These are phyloP conservation scores for Chamaecrista fasciculata DNA, from an alignment of 306 rosid genomes.

Conservation along the genomic window DNA sequence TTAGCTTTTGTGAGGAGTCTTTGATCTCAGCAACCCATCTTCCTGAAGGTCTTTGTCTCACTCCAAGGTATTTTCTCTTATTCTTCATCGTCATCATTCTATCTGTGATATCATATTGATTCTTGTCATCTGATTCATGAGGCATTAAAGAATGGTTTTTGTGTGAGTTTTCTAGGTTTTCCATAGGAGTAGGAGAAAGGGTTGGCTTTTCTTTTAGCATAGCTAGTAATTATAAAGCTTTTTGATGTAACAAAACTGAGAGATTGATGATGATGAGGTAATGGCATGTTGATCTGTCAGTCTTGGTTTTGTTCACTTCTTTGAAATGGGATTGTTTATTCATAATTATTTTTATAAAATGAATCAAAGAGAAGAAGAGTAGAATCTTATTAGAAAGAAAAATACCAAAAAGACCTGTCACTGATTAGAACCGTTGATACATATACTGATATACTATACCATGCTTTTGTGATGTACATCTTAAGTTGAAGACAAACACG, in stretches of 20 bases:
- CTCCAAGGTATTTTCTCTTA: slow-evolving; percentile 69
- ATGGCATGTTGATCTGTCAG: slow-evolving; percentile 43
- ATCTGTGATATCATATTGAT: slow-evolving; percentile 24
- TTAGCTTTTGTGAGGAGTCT: slow-evolving; percentile 76
- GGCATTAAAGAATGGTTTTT: slow-evolving; percentile 24
- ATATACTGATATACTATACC: not conserved
- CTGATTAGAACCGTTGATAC: slow-evolving; percentile 15
- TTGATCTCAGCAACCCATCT: slow-evolving; percentile 97
- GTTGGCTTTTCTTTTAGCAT: slow-evolving; percentile 30
- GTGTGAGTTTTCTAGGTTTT: slow-evolving; percentile 33
- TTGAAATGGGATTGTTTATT: slow-evolving; percentile 15
- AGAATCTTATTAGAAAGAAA: slow-evolving; percentile 31
- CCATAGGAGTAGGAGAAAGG: slow-evolving; percentile 49
- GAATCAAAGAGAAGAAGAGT: slow-evolving; percentile 8
- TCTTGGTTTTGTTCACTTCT: slow-evolving; percentile 39
- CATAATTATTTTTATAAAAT: not conserved
- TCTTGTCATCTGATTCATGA: slow-evolving; percentile 21
- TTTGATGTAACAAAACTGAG: slow-evolving; percentile 12
- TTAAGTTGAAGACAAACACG: slow-evolving; percentile 16
- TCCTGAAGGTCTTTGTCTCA: slow-evolving; percentile 90
- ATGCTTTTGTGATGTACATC: slow-evolving; percentile 2
- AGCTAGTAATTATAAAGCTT: slow-evolving; percentile 22
- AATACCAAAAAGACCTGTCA: slow-evolving; percentile 11
- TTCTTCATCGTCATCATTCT: not conserved
- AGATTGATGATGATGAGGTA: slow-evolving; percentile 38